Conservation (phyloP, 495 filamentous ascomycete species). For the Margaritispora aquatica region DNA sequence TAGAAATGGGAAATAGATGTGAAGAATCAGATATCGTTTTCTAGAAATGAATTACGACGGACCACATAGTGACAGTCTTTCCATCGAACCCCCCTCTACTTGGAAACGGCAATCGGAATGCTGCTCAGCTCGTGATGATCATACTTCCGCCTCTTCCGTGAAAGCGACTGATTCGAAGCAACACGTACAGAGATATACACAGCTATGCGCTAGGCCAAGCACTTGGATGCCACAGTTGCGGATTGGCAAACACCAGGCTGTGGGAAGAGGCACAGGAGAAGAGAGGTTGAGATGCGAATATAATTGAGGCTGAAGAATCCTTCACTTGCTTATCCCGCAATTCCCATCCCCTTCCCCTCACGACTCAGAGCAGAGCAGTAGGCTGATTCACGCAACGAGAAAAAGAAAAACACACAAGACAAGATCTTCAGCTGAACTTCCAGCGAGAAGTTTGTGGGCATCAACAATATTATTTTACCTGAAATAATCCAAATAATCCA, state of each 20-base stretch:
- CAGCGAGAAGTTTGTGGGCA: too few relatives aligned
- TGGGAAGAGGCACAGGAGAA: background rate
- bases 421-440: too few relatives aligned
- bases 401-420: too few relatives aligned
- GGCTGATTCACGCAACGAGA: background rate
- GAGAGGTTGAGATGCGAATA: background rate
- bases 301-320: background rate
- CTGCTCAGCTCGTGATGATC: too few relatives aligned
- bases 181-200: background rate
- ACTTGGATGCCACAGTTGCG: background rate
- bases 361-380: too few relatives aligned
- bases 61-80: too few relatives aligned
- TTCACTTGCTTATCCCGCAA: background rate
- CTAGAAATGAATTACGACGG: too few relatives aligned
- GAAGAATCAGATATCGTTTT: too few relatives aligned
- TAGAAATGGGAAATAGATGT: background rate
- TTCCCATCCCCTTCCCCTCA: background rate
- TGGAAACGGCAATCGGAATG: too few relatives aligned
- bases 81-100: too few relatives aligned
- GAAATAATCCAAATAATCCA: too few relatives aligned
- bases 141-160: background rate
- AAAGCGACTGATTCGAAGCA: background rate
- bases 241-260: background rate
- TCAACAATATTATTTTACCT: too few relatives aligned
- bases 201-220: background rate